Evolutionary conservation across 2,329 filamentous ascomycete genomes (phyloP), one percentile per base, ranked within the genome.

Genomic region (Zymoseptoria brevis): DNA sequence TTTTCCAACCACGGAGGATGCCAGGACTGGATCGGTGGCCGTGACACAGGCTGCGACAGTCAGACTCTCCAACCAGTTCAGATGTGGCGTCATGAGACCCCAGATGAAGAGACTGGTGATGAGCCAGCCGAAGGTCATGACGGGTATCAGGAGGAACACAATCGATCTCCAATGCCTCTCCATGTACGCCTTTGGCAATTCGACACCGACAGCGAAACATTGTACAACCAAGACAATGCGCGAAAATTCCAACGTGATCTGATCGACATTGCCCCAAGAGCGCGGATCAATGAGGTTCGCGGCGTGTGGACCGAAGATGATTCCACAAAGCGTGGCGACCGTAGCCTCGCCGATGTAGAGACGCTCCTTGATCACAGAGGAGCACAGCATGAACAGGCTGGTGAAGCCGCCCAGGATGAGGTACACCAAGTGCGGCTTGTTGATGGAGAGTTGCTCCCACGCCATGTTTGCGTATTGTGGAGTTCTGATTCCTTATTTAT

Each of bases 321-420:
- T 87, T 64, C 90, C 90, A 71, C 88, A 90, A 54, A 96, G 76
- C 2, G 90, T 95, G 55, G 91, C 90, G 51, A 99, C 90, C 1
- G 94, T 97, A 55, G 94, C 94, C 81, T 99, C 94, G 72, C 94
- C 94, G 74, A 99, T 99, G 79, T 99, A 99, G 71, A 97, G 83
- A 74, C 89, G 89, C 81, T 99, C 94, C 80, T 99, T 99, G 78
- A 99, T 96, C 72, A 97, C 86, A 57, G 95, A 90, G 61, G 94
- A 99, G 75, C 91, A 96, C 61, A 99, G 81, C 94, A 99, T 99
- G 79, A 99, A 99, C 69, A 99, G 80, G 61, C 88, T 91, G 67
- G 94, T 99, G 79, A 99, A 99, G 74, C 93, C 94, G 70, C 94
- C 94, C 58, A 99, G 81, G 76, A 99, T 96, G 77, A 97, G 90